These are phyloP conservation scores for Lolium multiflorum DNA, from an alignment of 176 grass and related monocot genomes.

Conservation along the genomic window DNA sequence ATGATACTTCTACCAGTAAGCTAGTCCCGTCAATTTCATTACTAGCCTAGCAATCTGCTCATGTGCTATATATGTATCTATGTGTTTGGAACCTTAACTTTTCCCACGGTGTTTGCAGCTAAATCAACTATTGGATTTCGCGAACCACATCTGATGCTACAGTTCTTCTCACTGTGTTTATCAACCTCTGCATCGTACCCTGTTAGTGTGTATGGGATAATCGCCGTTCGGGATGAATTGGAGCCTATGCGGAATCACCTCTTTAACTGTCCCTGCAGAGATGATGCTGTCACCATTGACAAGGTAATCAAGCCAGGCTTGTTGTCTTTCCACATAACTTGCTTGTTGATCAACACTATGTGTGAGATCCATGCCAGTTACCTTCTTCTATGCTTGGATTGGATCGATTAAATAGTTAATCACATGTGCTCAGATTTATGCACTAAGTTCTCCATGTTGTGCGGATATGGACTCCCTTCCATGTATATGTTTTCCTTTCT, in stretches of 20 bases:
- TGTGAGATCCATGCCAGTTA: neutral
- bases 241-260: constrained; percentile 24
- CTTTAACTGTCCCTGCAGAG: constrained; percentile 29
- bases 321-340: neutral
- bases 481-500: neutral
- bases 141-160: constrained; percentile 1
- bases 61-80: neutral
- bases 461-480: neutral
- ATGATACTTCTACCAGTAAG: constrained; percentile 19
- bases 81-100: neutral
- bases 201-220: constrained; percentile 24
- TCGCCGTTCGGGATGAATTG: constrained; percentile 13
- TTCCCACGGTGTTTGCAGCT: neutral
- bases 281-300: constrained; percentile 31
- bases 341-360: neutral
- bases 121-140: constrained; percentile 3
- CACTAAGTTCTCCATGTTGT: neutral
- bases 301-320: constrained; percentile 6
- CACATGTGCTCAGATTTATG: neutral
- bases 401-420: neutral
- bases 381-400: neutral
- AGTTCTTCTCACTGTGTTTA: neutral
- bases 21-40: neutral
- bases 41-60: neutral
- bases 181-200: constrained; percentile 16